Evolutionary conservation across 495 filamentous ascomycete species (phyloP), one percentile per base, ranked within the genome.

Genomic region (Podospora fimiseda): DNA sequence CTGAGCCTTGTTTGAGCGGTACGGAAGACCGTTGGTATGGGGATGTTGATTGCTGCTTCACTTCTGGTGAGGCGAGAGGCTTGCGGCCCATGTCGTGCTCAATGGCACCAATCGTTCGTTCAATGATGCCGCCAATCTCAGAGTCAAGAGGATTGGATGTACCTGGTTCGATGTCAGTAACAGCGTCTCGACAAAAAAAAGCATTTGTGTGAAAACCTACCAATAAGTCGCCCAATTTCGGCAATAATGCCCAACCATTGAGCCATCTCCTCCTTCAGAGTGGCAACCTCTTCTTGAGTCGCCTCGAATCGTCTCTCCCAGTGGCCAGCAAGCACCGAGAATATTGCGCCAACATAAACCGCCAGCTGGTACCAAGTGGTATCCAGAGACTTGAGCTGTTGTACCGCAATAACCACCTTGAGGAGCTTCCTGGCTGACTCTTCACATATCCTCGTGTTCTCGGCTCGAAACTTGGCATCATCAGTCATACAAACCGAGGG

Each of bases 281-380:
- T 70, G 14, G 65, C 64, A 27, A 89, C 58, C 48, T 85, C 81
- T 9, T 63, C 63, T 2, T 67, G 48, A 2, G 73, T 80, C 6
- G 80, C 78, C n/a, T 78, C 70, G 54, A 78, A 74, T 40, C 80
- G 74, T 52, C 84, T 75, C 55, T 89, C 78, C 74, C 78, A 87
- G 48, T 84, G 75, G 0, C 79, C 84, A 54, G 87, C 89, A 1
- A 92, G 65, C 3, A 78, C 81, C 2, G 86, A 88, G 48, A 87
- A 82, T 42, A 89, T 82, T 5, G 86, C 85, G 24, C 86, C 79
- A 7, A 90, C 73, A 61, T 88, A 89, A 18, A 87, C 76, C 0
- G 85, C 81, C 44, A 76, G 67, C 51, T 81, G 83, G 53, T 87
- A 85, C 86, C 86, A 90, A n/a, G 87, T 88, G 11, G 84, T 87